phyloP scores from a whole-genome alignment of 1,139 yeast genomes.

The Kazachstania sp. region DNA sequence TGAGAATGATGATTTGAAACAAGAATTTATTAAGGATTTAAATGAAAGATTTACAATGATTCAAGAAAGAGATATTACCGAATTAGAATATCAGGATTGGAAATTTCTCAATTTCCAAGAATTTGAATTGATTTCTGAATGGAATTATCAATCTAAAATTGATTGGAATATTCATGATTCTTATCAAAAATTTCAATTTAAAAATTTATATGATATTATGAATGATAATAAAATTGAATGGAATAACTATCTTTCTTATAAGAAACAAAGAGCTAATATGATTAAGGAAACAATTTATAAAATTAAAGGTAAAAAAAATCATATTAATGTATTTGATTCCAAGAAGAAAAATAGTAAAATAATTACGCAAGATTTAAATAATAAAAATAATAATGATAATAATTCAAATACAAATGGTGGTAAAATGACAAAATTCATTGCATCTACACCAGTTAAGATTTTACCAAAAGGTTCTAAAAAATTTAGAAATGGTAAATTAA shows the following conservation, averaged over 20 bases:
- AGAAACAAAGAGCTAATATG: not conserved
- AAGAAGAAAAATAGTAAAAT: too few species aligned
- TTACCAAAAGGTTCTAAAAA: not conserved
- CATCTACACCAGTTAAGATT: not conserved
- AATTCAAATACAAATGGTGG: not conserved
- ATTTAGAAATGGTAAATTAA: not conserved
- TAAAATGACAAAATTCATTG: not conserved
- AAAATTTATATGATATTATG: slow-evolving; percentile 1
- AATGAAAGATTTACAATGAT: slow-evolving; percentile 18
- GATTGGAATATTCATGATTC: slow-evolving; percentile 12
- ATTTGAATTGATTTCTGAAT: slow-evolving; percentile 30
- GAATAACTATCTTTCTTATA: slow-evolving; percentile 8
- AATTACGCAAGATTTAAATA: too few species aligned
- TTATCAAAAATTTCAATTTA: not conserved
- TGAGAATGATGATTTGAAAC: not conserved
- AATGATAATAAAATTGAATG: slow-evolving; percentile 4
- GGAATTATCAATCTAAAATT: slow-evolving; percentile 21
- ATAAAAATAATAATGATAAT: too few species aligned
- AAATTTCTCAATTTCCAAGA: slow-evolving; percentile 29
- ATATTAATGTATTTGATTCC: not conserved
- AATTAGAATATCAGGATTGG: slow-evolving; percentile 29
- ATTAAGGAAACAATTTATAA: not conserved
- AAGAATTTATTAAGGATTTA: slow-evolving; percentile 12
- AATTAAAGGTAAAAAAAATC: not conserved
- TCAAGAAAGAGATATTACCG: slow-evolving; percentile 22